These are phyloP conservation scores for Candida frijolesensis DNA, from an alignment of 1,139 yeast species.

Conservation along the genomic window DNA sequence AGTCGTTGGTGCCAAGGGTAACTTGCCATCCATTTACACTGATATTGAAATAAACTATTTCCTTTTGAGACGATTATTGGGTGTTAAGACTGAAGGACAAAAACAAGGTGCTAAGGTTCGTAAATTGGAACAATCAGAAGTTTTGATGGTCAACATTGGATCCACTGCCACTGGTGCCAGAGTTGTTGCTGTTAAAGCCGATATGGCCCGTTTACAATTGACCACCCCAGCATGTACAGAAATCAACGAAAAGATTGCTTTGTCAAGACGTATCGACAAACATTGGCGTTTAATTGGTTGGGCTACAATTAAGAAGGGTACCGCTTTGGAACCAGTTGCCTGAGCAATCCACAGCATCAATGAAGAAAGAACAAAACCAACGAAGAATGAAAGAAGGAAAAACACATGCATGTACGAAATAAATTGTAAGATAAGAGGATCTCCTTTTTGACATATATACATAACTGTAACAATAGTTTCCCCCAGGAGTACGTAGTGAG, in stretches of 20 bases:
- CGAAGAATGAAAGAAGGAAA: background rate
- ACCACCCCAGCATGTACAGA: slow-evolving; percentile 99
- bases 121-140: slow-evolving; percentile 92
- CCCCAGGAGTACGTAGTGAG: background rate
- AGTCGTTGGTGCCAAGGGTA: slow-evolving; percentile 97
- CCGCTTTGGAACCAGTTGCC: slow-evolving; percentile 72
- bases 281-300: slow-evolving; percentile 99
- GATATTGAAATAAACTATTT: slow-evolving; percentile 97
- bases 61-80: slow-evolving; percentile 92
- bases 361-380: background rate
- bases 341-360: slow-evolving; percentile 1
- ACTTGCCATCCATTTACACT: slow-evolving; percentile 92
- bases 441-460: background rate
- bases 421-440: background rate
- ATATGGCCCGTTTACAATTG: slow-evolving; percentile 96
- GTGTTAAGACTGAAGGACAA: slow-evolving; percentile 98
- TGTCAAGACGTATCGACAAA: slow-evolving; percentile 98
- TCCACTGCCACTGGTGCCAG: slow-evolving; percentile 99
- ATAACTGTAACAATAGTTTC: slow-evolving; percentile 1
- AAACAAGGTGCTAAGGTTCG: slow-evolving; percentile 93
- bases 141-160: slow-evolving; percentile 98
- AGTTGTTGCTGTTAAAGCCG: slow-evolving; percentile 97
- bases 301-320: slow-evolving; percentile 98
- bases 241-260: slow-evolving; percentile 95
- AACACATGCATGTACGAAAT: background rate